Evolutionary conservation across 225 moss, liverwort and hornwort genomes (phyloP).

Genomic region (Pleurozium schreberi): DNA sequence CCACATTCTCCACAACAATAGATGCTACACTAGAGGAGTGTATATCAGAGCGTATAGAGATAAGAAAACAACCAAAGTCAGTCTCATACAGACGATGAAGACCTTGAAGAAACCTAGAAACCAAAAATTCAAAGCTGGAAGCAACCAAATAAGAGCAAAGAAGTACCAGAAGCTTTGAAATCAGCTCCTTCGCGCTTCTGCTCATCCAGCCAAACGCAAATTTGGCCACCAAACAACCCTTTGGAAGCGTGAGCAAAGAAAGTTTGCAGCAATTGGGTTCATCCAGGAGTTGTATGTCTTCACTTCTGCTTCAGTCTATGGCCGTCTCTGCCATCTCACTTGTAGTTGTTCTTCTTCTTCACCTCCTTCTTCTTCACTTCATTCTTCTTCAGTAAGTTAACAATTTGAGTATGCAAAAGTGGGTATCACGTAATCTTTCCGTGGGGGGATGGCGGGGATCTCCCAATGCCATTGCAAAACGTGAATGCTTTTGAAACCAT

Average conservation of each 20-base stretch:
- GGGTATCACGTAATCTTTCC: not conserved
- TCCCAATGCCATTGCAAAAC: not conserved
- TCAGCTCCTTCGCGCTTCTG: not conserved
- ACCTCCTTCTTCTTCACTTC: not conserved
- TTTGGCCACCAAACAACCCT: not conserved
- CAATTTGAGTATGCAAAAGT: not conserved
- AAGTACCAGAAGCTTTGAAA: not conserved
- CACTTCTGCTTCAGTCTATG: not conserved
- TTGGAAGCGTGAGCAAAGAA: not conserved
- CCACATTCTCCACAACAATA: not conserved
- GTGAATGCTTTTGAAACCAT: not conserved
- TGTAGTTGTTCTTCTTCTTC: too few relatives aligned
- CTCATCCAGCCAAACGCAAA: not conserved
- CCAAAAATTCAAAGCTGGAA: not conserved
- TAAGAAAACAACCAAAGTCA: not conserved
- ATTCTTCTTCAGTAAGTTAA: too few relatives aligned
- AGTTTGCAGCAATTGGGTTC: not conserved
- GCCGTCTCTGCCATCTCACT: not conserved
- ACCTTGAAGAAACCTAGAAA: not conserved
- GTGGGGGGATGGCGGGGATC: too few relatives aligned
- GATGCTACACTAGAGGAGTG: not conserved
- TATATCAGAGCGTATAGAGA: not conserved
- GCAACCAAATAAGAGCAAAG: not conserved
- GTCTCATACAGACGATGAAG: not conserved
- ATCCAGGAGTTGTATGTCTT: not conserved